Evolutionary conservation across 257 asterid species (phyloP), one percentile per base, ranked within the genome.

Genomic region (Voacanga thouarsii): DNA sequence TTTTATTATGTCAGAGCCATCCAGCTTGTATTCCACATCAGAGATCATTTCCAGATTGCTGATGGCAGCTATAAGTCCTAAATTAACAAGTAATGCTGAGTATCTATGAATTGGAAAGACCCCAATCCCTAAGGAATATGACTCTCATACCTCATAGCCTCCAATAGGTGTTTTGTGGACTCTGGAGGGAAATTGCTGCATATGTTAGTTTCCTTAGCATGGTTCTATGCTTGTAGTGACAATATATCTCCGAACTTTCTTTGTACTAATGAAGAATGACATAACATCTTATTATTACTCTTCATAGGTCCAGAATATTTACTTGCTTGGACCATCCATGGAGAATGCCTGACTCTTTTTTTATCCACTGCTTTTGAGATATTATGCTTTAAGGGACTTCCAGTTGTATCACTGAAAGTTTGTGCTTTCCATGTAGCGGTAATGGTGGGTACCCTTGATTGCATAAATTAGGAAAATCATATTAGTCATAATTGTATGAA

Each of bases 401-500:
- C n/a, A 55, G 4, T 55, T 21, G 11, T 64, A 64, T 30, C 70
- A 28, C 24, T 30, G 15, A 65, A 33, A 7, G 14, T 14, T 15
- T 6, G 71, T 37, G 0, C 10, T 66, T 18, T 66, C 12, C 7
- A 7, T 15, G 19, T 14, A 28, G 64, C 14, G 8, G n/a, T 23
- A 28, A 24, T n/a, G 11, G 15, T 7, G 71, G 12, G 2, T 66
- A 33, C 14, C 15, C 24, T 4, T 18, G 44, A 64, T 56, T 21
- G 63, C 28, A 53, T 19, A 51, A 10, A 72, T 72, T 51, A 30
- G 76, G 44, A 71, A 44, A 47, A 49, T 60, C 75, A 47, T 49
- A 23, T n/a, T 14, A 39, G 72, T 24, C 19, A 45, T 71, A 30
- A 49, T 15, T 21, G 75, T 26, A 2, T 45, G 3, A 49, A 47